Evolutionary conservation across 768 basidiomycete species (phyloP).

Genomic region (Pleurotus platypus): DNA sequence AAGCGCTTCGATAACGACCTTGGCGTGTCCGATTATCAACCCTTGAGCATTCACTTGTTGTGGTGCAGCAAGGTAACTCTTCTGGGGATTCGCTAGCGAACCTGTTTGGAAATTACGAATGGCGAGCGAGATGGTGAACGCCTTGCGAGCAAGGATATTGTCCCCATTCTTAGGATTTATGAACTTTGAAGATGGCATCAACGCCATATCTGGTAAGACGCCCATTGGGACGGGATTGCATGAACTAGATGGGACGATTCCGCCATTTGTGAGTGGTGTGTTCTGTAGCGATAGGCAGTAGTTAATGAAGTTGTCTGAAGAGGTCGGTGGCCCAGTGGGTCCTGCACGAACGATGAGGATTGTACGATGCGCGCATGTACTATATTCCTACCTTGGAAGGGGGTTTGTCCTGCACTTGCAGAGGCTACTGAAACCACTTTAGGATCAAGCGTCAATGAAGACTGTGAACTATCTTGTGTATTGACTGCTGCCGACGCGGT

Average conservation of each 20-base stretch:
- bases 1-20: slow-evolving; percentile 53
- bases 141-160: slow-evolving; percentile 38
- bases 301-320: slow-evolving; percentile 65
- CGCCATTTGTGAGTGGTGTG: slow-evolving; percentile 51
- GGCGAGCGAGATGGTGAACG: slow-evolving; percentile 48
- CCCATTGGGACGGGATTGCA: slow-evolving; percentile 61
- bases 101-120: slow-evolving; percentile 42
- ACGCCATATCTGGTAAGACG: slow-evolving; percentile 41
- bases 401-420: too few relatives aligned
- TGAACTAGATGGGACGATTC: slow-evolving; percentile 47
- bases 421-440: too few relatives aligned
- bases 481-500: too few relatives aligned
- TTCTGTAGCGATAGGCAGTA: slow-evolving; percentile 41
- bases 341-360: slow-evolving; percentile 17
- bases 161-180: slow-evolving; percentile 38
- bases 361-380: too few relatives aligned
- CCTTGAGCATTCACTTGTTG: slow-evolving; percentile 50
- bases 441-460: too few relatives aligned
- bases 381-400: slow-evolving; percentile 23
- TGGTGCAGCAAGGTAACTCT: slow-evolving; percentile 54
- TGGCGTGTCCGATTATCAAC: slow-evolving; percentile 53
- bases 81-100: slow-evolving; percentile 39
- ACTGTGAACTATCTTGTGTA: too few relatives aligned
- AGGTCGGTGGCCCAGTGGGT: slow-evolving; percentile 22
- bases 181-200: slow-evolving; percentile 49